Conservation (phyloP, 2,329 filamentous ascomycete species). For the Karstenula rhodostoma region DNA sequence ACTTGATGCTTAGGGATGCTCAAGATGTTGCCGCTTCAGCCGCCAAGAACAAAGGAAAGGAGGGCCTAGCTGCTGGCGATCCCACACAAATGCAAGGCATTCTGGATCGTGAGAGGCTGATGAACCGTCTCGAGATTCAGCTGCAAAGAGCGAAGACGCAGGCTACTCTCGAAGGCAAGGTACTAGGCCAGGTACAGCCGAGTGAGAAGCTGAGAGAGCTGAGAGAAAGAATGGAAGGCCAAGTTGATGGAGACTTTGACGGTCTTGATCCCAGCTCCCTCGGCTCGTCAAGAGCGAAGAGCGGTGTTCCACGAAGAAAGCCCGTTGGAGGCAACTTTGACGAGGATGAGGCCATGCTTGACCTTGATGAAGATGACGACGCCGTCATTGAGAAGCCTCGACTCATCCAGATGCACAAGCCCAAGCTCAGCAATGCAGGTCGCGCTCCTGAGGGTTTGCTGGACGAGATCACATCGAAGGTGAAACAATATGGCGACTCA, state of each 20-base stretch:
- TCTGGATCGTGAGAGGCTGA: conserved; percentile 87
- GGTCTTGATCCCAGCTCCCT: conserved; percentile 77
- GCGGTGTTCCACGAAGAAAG: conserved; percentile 49
- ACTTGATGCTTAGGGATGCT: conserved; percentile 97
- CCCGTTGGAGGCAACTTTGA: conserved; percentile 50
- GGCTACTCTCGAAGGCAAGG: conserved; percentile 92
- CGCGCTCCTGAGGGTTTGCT: conserved; percentile 70
- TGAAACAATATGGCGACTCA: conserved; percentile 75
- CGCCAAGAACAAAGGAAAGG: conserved; percentile 67
- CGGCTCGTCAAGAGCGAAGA: conserved; percentile 53
- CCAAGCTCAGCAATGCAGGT: conserved; percentile 66
- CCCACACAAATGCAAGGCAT: conserved; percentile 87
- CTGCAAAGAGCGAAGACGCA: conserved; percentile 97
- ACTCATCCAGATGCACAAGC: conserved; percentile 79
- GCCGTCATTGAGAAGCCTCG: conserved; percentile 80
- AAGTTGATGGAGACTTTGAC: conserved; percentile 50
- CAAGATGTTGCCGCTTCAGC: conserved; percentile 94
- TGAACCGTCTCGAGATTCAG: conserved; percentile 94
- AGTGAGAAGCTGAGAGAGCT: conserved; percentile 92
- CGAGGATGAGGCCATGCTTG: conserved; percentile 47
- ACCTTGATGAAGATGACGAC: conserved; percentile 57
- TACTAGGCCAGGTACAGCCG: conserved; percentile 84
- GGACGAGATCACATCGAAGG: conserved; percentile 77
- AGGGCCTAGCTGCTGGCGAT: conserved; percentile 68
- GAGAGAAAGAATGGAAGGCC: conserved; percentile 90